These are phyloP conservation scores for Sistotremastrum suecicum DNA, from an alignment of 768 basidiomycete genomes.

Conservation along the genomic window DNA sequence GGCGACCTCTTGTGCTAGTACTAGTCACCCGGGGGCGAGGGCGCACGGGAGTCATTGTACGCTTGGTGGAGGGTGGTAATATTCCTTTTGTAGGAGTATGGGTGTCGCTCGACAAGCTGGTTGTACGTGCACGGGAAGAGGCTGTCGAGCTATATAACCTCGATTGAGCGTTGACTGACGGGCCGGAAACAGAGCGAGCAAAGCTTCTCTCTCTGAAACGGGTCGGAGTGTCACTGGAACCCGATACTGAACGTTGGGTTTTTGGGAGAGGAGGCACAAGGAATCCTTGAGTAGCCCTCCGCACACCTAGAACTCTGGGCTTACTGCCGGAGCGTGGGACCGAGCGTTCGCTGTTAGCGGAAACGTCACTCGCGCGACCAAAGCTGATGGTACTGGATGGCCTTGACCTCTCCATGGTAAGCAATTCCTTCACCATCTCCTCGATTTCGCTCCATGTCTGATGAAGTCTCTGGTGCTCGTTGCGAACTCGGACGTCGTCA, in stretches of 20 bases:
- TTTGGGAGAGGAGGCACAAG: slow-evolving; percentile 30
- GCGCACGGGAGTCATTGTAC: too few relatives aligned
- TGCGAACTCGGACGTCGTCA: slow-evolving; percentile 44
- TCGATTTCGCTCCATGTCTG: slow-evolving; percentile 74
- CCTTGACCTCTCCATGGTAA: slow-evolving; percentile 47
- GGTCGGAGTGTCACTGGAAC: slow-evolving; percentile 24
- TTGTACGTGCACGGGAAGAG: slow-evolving; percentile 72
- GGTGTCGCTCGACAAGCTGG: slow-evolving; percentile 40
- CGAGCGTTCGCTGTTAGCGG: slow-evolving; percentile 14
- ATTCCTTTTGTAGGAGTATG: slow-evolving; percentile 17
- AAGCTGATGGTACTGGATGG: slow-evolving; percentile 50
- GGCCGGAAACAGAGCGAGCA: slow-evolving; percentile 62
- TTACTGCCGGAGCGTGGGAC: slow-evolving; percentile 4
- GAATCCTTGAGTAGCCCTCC: slow-evolving; percentile 24
- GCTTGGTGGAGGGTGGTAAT: too few relatives aligned
- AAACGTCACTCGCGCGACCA: slow-evolving; percentile 41
- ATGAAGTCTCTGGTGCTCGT: slow-evolving; percentile 50
- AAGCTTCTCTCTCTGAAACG: slow-evolving; percentile 46
- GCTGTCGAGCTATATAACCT: slow-evolving; percentile 51
- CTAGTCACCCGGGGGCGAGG: slow-evolving; percentile 17
- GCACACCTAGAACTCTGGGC: slow-evolving; percentile 13
- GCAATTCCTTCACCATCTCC: slow-evolving; percentile 64
- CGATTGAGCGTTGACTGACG: slow-evolving; percentile 28
- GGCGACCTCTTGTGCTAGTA: slow-evolving; percentile 18
- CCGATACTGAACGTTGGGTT: slow-evolving; percentile 36